phyloP scores from a whole-genome alignment of 2,329 filamentous ascomycete genomes.

The Calonectria montana region DNA sequence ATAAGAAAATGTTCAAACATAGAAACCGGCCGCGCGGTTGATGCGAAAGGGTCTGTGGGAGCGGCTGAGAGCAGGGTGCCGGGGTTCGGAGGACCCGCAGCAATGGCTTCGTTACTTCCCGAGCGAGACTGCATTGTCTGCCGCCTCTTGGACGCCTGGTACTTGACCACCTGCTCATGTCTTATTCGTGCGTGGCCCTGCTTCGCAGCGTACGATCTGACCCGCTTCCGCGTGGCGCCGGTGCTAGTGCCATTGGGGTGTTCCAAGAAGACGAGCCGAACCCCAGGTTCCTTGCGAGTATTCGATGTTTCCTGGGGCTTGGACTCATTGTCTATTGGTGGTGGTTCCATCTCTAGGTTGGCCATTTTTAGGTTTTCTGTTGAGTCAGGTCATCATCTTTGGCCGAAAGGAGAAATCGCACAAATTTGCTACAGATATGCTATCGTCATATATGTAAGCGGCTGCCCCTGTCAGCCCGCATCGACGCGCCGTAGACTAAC shows the following conservation, averaged over 20 bases:
- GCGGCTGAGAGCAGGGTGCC: background rate
- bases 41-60: conserved; percentile 4
- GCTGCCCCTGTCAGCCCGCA: background rate
- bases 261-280: background rate
- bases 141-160: background rate
- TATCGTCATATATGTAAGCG: background rate
- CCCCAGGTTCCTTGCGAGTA: background rate
- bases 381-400: background rate
- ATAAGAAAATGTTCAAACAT: conserved; percentile 5
- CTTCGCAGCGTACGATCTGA: conserved; percentile 4
- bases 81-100: background rate
- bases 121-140: background rate
- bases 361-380: background rate
- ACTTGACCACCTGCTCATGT: background rate
- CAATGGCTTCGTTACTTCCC: background rate
- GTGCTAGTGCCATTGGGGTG: background rate
- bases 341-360: background rate
- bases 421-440: background rate
- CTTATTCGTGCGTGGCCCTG: conserved; percentile 5
- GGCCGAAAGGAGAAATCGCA: background rate
- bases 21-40: background rate
- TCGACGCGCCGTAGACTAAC: background rate
- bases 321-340: background rate
- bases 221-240: background rate
- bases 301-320: background rate